Base-by-base conservation (phyloP, 2,329 filamentous ascomycete species). In the Fusarium papillatum region DNA sequence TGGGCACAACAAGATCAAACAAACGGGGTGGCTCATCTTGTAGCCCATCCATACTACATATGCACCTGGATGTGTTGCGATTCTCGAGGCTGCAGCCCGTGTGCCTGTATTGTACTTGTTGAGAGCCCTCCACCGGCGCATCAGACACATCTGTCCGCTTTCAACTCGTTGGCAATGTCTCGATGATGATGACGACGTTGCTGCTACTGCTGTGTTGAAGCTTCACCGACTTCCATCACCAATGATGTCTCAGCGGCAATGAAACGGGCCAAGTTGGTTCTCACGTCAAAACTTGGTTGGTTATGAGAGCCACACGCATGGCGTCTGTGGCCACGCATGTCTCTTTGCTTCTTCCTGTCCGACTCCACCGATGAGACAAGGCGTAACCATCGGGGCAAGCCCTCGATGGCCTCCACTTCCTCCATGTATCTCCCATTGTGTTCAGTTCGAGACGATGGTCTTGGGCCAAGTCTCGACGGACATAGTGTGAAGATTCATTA, bases 401-500 rank as follows among this genome's bases (percentile, higher is more conserved):
- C 64, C 24, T 61, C 29, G n/a, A 60, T 46, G 48, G 38, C 50
- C 64, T 69, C 39, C 38, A 34, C 22, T 26, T 69, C 48, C 50
- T 55, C 29, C 50, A 55, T 55, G 19, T 63, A 36, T 36, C 34
- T 43, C 57, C 39, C 68, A 66, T 63, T 59, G 53, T 64, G 57
- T 34, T 68, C 69, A 70, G 50, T 67, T 53, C 63, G 68, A 69
- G 63, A 74, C 68, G 66, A 65, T 65, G 71, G 63, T 59, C 59
- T 69, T 57, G 29, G 29, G 29, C 34, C 63, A 70, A 72, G 70
- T 67, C 66, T 68, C 38, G 11, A 34, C 22, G 7, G 19, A 39
- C 61, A 63, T 57, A 48, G 67, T 65, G 68, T 71, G 46, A 73
- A 73, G 64, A 69, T 39, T 61, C 36, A 66, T 76, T 68, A 76